Conservation (phyloP, 2,329 filamentous ascomycete species). For the Podosphaera leucotricha region DNA sequence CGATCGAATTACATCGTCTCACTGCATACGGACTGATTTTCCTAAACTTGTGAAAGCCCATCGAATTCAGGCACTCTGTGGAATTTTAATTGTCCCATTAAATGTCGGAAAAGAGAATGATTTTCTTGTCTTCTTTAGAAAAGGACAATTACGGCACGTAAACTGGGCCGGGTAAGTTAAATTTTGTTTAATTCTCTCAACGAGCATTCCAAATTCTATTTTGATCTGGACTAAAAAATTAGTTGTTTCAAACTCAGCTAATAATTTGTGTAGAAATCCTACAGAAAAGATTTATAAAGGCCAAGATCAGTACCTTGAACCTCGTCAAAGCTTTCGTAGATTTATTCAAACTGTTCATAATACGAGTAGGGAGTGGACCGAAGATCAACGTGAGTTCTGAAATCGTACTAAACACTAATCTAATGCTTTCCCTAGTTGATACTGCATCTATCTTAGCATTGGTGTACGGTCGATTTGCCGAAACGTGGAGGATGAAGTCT, state of each 20-base stretch:
- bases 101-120: constrained; percentile 6
- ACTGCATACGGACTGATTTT: constrained; percentile 8
- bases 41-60: constrained; percentile 5
- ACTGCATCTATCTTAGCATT: constrained; percentile 8
- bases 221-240: background rate
- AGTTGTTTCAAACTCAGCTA: background rate
- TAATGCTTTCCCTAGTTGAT: constrained; percentile 4
- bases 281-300: constrained; percentile 6
- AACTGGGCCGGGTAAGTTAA: constrained; percentile 38
- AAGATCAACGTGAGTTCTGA: constrained; percentile 5
- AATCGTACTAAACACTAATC: background rate
- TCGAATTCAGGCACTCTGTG: constrained; percentile 7
- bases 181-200: background rate
- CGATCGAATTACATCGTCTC: constrained; percentile 4
- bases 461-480: constrained; percentile 10
- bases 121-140: constrained; percentile 66
- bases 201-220: background rate
- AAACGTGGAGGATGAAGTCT: constrained; percentile 9
- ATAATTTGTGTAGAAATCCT: constrained; percentile 5
- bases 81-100: constrained; percentile 9
- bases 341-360: constrained; percentile 9
- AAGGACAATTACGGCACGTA: constrained; percentile 48
- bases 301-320: constrained; percentile 8
- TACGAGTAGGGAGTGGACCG: constrained; percentile 8
- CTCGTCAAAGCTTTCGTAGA: constrained; percentile 7